Conservation (phyloP, 805 yeast genomes). For the Schwanniomyces vanrijiae region DNA sequence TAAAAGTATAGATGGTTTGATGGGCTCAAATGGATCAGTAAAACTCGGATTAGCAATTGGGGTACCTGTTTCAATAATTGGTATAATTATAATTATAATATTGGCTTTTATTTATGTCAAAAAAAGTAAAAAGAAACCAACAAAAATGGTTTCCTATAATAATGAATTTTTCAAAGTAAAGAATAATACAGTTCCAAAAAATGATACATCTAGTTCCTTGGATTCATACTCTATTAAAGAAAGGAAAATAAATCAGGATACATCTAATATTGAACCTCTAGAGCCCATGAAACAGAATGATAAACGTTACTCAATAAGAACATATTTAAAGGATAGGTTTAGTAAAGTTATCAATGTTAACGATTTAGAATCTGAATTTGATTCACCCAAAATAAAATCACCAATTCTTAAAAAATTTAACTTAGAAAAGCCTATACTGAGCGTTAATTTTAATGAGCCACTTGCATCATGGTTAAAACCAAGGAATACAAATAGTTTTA, state of each 20-base stretch:
- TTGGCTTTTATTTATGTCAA: constrained; percentile 21
- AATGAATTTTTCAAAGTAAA: constrained; percentile 6
- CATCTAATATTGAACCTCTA: not conserved
- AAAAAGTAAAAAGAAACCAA: constrained; percentile 11
- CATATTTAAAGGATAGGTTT: constrained; percentile 18
- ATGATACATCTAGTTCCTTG: constrained; percentile 1
- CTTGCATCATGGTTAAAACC: constrained; percentile 1
- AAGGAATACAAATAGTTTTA: constrained; percentile 3
- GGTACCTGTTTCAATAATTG: constrained; percentile 28
- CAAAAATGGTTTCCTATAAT: constrained; percentile 8
- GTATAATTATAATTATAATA: constrained; percentile 17
- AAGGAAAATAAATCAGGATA: not conserved
- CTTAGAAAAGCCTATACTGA: constrained; percentile 15
- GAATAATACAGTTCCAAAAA: not conserved
- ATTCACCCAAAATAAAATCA: constrained; percentile 14
- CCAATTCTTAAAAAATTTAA: constrained; percentile 37
- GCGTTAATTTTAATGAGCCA: not conserved
- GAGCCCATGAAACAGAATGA: constrained; percentile 3
- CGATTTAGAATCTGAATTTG: constrained; percentile 9
- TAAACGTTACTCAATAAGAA: constrained; percentile 15
- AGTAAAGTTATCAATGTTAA: constrained; percentile 24
- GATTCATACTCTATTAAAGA: not conserved
- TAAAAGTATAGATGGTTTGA: not conserved
- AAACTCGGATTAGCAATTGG: constrained; percentile 34
- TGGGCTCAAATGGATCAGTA: constrained; percentile 8